phyloP scores from a whole-genome alignment of 305 asterid species.

The Caryopteris hybrid region DNA sequence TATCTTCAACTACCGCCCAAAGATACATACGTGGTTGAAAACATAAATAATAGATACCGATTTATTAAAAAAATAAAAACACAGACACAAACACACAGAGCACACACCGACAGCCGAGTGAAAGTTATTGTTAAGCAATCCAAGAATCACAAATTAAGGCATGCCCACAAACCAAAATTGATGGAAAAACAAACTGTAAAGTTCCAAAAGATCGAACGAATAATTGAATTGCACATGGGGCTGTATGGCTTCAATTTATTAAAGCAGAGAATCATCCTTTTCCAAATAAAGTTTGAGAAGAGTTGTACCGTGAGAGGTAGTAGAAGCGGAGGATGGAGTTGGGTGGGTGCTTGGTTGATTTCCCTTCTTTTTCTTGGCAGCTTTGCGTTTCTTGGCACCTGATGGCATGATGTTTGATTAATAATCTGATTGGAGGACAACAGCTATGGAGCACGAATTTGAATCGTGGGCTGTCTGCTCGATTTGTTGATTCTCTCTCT shows the following conservation, averaged over 20 bases:
- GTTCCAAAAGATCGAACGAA: slow-evolving; percentile 17
- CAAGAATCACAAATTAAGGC: slow-evolving; percentile 23
- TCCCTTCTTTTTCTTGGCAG: slow-evolving; percentile 65
- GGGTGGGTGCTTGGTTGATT: slow-evolving; percentile 19
- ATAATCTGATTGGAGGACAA: slow-evolving; percentile 19
- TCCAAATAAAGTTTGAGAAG: slow-evolving; percentile 3
- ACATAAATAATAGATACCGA: neutral
- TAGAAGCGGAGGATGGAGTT: slow-evolving; percentile 23
- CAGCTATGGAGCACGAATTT: slow-evolving; percentile 2
- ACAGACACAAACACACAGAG: neutral
- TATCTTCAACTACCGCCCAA: neutral
- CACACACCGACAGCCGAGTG: neutral
- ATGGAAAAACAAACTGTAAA: slow-evolving; percentile 38
- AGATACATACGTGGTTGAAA: no score
- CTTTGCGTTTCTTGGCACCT: slow-evolving; percentile 80
- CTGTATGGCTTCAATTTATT: neutral
- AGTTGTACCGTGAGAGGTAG: slow-evolving; percentile 32
- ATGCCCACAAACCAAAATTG: slow-evolving; percentile 30
- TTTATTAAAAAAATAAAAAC: neutral
- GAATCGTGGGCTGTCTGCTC: slow-evolving; percentile 14
- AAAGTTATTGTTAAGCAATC: slow-evolving; percentile 13
- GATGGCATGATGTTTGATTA: slow-evolving; percentile 49
- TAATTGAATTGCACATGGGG: slow-evolving; percentile 30
- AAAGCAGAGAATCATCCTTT: slow-evolving; percentile 7
- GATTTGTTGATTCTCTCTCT: neutral